Percentiles rank a stretch among this genome's conserved stretches.
Evolutionary conservation across 2,329 filamentous ascomycete species (phyloP).

Genomic region (Coniella vitis): DNA sequence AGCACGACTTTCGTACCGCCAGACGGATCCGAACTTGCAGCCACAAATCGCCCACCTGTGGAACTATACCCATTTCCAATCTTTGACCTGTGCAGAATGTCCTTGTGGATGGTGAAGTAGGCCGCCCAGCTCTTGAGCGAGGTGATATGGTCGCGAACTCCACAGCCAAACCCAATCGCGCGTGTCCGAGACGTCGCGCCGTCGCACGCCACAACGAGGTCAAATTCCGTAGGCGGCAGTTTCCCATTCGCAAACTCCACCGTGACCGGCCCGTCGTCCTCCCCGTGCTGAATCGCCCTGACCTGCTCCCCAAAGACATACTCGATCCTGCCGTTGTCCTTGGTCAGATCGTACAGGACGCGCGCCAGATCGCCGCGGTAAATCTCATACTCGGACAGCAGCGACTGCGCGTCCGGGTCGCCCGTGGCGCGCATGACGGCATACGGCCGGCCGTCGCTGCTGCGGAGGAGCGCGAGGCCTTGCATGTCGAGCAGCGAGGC

Average conservation of each 20-base stretch:
- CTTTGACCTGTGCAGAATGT: conserved; percentile 31
- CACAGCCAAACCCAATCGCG: conserved; percentile 34
- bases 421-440: conserved; percentile 29
- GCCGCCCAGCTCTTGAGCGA: conserved; percentile 33
- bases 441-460: conserved; percentile 28
- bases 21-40: conserved; percentile 8
- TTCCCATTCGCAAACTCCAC: conserved; percentile 34
- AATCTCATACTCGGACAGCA: conserved; percentile 42
- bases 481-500: conserved; percentile 32
- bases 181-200: conserved; percentile 40
- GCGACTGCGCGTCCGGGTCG: conserved; percentile 32
- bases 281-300: conserved; percentile 25
- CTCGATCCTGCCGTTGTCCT: conserved; percentile 21
- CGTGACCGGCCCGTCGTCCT: conserved; percentile 26
- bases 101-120: conserved; percentile 33
- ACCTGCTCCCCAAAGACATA: conserved; percentile 24
- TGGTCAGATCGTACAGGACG: conserved; percentile 12
- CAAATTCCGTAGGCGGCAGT: conserved; percentile 18
- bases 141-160: conserved; percentile 26
- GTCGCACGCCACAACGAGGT: conserved; percentile 41
- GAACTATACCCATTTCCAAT: conserved; percentile 31
- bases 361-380: conserved; percentile 37
- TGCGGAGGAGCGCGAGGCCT: conserved; percentile 35
- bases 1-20: conserved; percentile 27
- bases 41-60: conserved; percentile 31